Conservation (phyloP, 805 yeast species). For the Soucietia sequanensis region DNA sequence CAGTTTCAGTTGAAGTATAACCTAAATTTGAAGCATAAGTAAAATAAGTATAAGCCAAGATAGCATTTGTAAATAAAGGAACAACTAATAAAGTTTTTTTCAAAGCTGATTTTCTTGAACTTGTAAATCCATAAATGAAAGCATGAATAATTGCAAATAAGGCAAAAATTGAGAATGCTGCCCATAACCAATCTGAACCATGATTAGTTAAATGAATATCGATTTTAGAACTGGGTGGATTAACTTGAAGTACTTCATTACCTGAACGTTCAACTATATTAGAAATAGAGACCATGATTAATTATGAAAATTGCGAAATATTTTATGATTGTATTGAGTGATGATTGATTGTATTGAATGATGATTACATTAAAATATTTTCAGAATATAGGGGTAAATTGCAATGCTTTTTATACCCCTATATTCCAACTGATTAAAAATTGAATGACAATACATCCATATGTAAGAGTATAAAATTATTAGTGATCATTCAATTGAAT, state of each 20-base stretch:
- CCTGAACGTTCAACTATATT: constrained; percentile 12
- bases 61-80: constrained; percentile 42
- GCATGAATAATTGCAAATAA: constrained; percentile 31
- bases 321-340: background rate
- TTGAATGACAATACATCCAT: too few species aligned
- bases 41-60: constrained; percentile 49
- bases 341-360: background rate
- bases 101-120: constrained; percentile 20
- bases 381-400: constrained; percentile 1
- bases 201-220: constrained; percentile 54
- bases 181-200: constrained; percentile 72
- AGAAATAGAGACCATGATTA: constrained; percentile 2
- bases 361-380: background rate
- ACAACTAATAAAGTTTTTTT: constrained; percentile 36
- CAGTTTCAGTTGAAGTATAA: constrained; percentile 45
- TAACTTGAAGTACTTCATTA: constrained; percentile 42
- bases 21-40: constrained; percentile 61
- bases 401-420: background rate
- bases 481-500: background rate
- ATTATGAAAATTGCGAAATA: background rate
- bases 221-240: constrained; percentile 36
- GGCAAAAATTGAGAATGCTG: constrained; percentile 51
- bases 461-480: too few species aligned
- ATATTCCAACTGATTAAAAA: background rate
- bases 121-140: constrained; percentile 19